These are phyloP conservation scores for Arachnopeziza araneosa DNA, from an alignment of 2,329 filamentous ascomycete species.

Conservation along the genomic window DNA sequence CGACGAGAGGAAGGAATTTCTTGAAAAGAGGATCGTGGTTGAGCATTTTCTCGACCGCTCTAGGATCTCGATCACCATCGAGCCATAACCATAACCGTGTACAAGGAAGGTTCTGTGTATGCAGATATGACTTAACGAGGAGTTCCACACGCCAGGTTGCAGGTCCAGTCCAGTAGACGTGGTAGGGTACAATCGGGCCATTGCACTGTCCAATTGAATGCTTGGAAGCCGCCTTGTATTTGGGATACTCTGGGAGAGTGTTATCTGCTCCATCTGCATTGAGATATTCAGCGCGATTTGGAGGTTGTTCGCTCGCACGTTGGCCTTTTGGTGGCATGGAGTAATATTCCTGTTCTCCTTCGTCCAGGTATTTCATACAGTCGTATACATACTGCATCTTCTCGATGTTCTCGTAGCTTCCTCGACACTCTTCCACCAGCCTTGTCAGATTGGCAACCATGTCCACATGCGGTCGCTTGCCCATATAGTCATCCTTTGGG, in stretches of 20 bases:
- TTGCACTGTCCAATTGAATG: slow-evolving; percentile 43
- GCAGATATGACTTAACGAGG: slow-evolving; percentile 51
- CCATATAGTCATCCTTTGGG: slow-evolving; percentile 46
- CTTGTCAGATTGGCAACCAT: slow-evolving; percentile 47
- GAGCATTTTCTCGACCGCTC: slow-evolving; percentile 46
- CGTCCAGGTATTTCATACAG: slow-evolving; percentile 45
- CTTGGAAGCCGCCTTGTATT: slow-evolving; percentile 35
- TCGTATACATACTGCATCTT: slow-evolving; percentile 49
- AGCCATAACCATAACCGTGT: slow-evolving; percentile 49
- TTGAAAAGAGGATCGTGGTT: slow-evolving; percentile 45
- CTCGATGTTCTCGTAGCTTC: slow-evolving; percentile 45
- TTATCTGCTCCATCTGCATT: slow-evolving; percentile 32
- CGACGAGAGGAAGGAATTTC: slow-evolving; percentile 47
- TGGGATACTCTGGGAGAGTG: slow-evolving; percentile 28
- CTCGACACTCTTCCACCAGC: slow-evolving; percentile 47
- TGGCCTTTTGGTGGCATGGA: slow-evolving; percentile 35
- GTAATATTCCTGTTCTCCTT: slow-evolving; percentile 45
- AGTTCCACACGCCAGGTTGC: slow-evolving; percentile 51
- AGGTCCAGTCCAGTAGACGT: slow-evolving; percentile 52
- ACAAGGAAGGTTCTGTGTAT: slow-evolving; percentile 51
- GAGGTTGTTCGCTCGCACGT: slow-evolving; percentile 29
- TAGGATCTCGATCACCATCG: slow-evolving; percentile 45
- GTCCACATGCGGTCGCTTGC: slow-evolving; percentile 44
- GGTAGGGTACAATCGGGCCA: slow-evolving; percentile 50
- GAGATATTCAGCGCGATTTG: slow-evolving; percentile 27